Evolutionary conservation across 805 yeast genomes (phyloP).

Genomic region (Ogataea dorogensis): DNA sequence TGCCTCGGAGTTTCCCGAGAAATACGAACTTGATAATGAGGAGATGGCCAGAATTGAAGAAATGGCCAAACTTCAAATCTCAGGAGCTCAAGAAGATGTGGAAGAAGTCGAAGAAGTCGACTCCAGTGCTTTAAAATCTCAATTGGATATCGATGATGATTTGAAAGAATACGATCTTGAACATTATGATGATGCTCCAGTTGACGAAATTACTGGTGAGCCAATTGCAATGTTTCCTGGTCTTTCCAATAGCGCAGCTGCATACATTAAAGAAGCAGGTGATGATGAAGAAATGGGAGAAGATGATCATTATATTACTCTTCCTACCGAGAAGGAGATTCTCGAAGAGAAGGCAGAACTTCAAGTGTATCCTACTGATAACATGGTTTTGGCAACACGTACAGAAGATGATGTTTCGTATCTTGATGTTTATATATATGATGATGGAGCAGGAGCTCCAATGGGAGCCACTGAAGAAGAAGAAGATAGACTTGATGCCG

Average conservation of each 20-base stretch:
- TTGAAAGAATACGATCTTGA: conserved; percentile 86
- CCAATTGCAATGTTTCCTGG: conserved; percentile 72
- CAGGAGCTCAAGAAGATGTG: conserved; percentile 69
- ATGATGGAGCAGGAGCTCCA: conserved; percentile 88
- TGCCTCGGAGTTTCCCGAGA: conserved; percentile 89
- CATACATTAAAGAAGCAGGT: conserved; percentile 46
- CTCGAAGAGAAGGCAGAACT: conserved; percentile 80
- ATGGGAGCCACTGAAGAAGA: conserved; percentile 64
- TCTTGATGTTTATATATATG: conserved; percentile 90
- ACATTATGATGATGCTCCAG: conserved; percentile 70
- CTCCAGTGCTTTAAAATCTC: conserved; percentile 41
- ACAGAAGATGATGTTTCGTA: conserved; percentile 95
- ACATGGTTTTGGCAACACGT: conserved; percentile 83
- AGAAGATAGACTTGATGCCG: conserved; percentile 63
- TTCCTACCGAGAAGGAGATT: conserved; percentile 61
- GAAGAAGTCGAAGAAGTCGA: conserved; percentile 48
- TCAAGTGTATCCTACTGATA: conserved; percentile 88
- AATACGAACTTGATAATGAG: conserved; percentile 83
- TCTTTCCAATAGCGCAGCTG: conserved; percentile 54
- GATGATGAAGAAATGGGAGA: conserved; percentile 32
- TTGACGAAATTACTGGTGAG: conserved; percentile 49
- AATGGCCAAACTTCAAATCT: conserved; percentile 78
- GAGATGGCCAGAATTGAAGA: conserved; percentile 89
- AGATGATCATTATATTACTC: conserved; percentile 57
- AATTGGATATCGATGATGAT: conserved; percentile 74